These are phyloP conservation scores for Microdochium trichocladiopsis DNA, from an alignment of 2,329 filamentous ascomycete genomes.

Conservation along the genomic window DNA sequence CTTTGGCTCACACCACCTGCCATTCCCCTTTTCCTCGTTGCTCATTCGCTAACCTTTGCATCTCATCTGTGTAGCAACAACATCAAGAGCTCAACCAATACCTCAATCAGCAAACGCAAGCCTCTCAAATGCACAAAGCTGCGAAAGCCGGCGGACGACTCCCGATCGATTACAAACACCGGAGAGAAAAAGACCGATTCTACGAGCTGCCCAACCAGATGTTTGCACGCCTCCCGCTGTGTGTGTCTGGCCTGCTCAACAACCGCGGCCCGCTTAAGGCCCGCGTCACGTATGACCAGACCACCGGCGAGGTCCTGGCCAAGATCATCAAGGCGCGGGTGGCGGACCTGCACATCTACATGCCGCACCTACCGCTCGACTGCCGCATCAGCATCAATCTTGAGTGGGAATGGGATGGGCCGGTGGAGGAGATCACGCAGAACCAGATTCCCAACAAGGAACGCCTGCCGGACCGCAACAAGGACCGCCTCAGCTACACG, in stretches of 20 bases:
- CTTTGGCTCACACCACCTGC: not conserved
- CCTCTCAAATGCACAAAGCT: constrained; percentile 47
- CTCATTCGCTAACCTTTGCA: not conserved
- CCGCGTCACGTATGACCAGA: constrained; percentile 71
- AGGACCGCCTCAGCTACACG: constrained; percentile 86
- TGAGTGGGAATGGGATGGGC: constrained; percentile 79
- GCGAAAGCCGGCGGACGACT: constrained; percentile 43
- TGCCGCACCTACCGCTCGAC: constrained; percentile 72
- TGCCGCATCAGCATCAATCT: constrained; percentile 92
- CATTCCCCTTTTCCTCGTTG: too few relatives aligned
- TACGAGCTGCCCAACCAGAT: constrained; percentile 62
- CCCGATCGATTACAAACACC: constrained; percentile 72
- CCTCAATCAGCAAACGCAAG: constrained; percentile 62
- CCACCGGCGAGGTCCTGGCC: constrained; percentile 60
- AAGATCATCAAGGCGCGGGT: constrained; percentile 92
- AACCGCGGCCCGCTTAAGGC: constrained; percentile 53
- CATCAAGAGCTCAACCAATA: constrained; percentile 80
- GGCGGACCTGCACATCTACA: constrained; percentile 79
- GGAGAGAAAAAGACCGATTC: constrained; percentile 76
- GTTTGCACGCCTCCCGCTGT: constrained; percentile 54
- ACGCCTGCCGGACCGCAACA: constrained; percentile 58
- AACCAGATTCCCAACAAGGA: constrained; percentile 26
- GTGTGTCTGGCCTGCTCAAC: constrained; percentile 54
- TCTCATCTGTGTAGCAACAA: constrained; percentile 48
- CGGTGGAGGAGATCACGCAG: constrained; percentile 48